Conservation (phyloP, 257 asterid species). For the Mitragyna speciosa region DNA sequence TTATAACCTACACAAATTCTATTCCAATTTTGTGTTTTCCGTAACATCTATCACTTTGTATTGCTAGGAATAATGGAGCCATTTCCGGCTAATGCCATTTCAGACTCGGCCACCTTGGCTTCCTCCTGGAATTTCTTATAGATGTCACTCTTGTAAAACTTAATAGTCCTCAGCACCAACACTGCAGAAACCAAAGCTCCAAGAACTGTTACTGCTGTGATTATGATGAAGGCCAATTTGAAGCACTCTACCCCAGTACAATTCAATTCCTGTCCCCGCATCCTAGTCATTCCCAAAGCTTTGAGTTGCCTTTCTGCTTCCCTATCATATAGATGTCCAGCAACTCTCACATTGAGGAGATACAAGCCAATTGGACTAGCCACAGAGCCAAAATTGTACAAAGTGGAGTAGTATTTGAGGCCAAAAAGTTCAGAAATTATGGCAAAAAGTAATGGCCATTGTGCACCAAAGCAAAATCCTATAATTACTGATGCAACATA, state of each 20-base stretch:
- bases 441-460: slow-evolving; percentile 79
- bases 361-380: slow-evolving; percentile 80
- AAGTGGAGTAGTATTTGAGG: slow-evolving; percentile 70
- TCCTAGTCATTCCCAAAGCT: slow-evolving; percentile 34
- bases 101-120: slow-evolving; percentile 31
- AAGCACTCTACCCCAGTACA: slow-evolving; percentile 66
- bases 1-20: not conserved
- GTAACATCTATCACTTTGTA: not conserved
- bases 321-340: slow-evolving; percentile 64
- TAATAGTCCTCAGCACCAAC: slow-evolving; percentile 61
- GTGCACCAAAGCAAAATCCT: slow-evolving; percentile 87
- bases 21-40: not conserved
- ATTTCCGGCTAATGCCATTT: slow-evolving; percentile 26
- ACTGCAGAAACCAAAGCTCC: slow-evolving; percentile 60
- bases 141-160: slow-evolving; percentile 72
- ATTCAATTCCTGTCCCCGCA: slow-evolving; percentile 47
- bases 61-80: slow-evolving; percentile 9
- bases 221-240: slow-evolving; percentile 56
- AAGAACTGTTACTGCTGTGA: slow-evolving; percentile 55
- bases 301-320: slow-evolving; percentile 60
- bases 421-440: slow-evolving; percentile 81
- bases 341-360: slow-evolving; percentile 53
- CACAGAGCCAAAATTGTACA: slow-evolving; percentile 72
- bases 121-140: slow-evolving; percentile 58
- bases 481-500: slow-evolving; percentile 71